Conservation (phyloP, 2,329 filamentous ascomycete species). For the Lachnellula hyalina region DNA sequence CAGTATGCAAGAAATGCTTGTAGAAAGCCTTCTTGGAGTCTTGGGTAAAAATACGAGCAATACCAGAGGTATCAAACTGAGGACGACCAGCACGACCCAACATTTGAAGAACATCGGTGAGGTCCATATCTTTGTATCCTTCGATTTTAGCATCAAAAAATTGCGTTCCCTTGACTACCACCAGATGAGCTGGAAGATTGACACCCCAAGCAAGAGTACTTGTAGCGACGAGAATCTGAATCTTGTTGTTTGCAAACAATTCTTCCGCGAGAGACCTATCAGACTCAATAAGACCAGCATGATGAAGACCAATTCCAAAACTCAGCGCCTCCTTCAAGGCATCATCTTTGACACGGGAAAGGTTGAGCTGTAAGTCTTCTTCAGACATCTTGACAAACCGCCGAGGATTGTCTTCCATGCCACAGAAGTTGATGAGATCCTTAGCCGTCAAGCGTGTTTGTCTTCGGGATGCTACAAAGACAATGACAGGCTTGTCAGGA, state of each 20-base stretch:
- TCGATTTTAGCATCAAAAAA: conserved; percentile 98
- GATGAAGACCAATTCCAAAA: conserved; percentile 95
- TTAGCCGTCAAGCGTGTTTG: conserved; percentile 94
- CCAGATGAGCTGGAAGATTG: conserved; percentile 91
- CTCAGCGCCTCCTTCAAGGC: conserved; percentile 88
- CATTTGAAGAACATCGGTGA: conserved; percentile 98
- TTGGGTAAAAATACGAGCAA: conserved; percentile 95
- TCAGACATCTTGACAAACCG: conserved; percentile 92
- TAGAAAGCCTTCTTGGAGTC: conserved; percentile 98
- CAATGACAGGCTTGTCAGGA: conserved; percentile 93
- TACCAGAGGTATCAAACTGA: conserved; percentile 93
- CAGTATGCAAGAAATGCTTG: conserved; percentile 97
- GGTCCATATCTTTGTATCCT: conserved; percentile 97
- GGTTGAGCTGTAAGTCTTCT: conserved; percentile 82
- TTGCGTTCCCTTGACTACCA: conserved; percentile 96
- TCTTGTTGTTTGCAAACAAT: conserved; percentile 94
- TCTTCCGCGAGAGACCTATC: conserved; percentile 90
- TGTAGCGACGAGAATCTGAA: conserved; percentile 92
- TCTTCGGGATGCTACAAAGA: conserved; percentile 91
- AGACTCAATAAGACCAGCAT: conserved; percentile 92
- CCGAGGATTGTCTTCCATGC: conserved; percentile 96
- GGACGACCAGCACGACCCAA: conserved; percentile 90
- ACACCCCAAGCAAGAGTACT: conserved; percentile 98
- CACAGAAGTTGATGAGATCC: conserved; percentile 94
- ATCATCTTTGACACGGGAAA: conserved; percentile 88